These are phyloP conservation scores for Cytospora mali DNA, from an alignment of 2,329 filamentous ascomycete genomes.

Conservation along the genomic window DNA sequence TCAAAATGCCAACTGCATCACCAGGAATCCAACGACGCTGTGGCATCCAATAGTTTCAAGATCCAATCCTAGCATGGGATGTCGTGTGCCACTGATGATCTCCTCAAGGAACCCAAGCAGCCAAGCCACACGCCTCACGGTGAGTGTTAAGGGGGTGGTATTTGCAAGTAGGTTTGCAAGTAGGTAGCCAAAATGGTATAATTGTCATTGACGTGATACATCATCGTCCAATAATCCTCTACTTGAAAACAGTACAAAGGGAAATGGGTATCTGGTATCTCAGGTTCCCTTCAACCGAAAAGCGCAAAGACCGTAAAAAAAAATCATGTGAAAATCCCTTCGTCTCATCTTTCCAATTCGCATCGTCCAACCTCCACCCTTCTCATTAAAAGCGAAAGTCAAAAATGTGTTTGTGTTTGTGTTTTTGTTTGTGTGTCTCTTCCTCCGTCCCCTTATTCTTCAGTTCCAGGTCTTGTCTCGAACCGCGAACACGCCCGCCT, in stretches of 20 bases:
- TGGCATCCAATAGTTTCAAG: not conserved
- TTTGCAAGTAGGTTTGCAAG: no score
- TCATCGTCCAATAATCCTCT: not conserved
- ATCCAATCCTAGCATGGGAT: no score
- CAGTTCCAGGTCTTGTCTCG: constrained; percentile 13
- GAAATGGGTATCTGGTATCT: constrained; percentile 20
- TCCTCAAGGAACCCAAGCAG: not conserved
- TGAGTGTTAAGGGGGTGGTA: no score
- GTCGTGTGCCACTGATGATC: not conserved
- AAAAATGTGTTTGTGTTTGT: no score
- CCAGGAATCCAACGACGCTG: not conserved
- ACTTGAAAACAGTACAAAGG: constrained; percentile 11
- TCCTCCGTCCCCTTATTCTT: not conserved
- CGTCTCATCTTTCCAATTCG: not conserved
- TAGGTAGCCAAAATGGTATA: not conserved
- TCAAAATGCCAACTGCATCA: not conserved
- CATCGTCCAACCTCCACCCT: not conserved
- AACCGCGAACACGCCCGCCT: constrained; percentile 18
- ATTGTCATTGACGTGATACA: not conserved
- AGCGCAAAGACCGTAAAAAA: constrained; percentile 1
- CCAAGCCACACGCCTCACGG: not conserved
- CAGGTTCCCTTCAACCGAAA: constrained; percentile 10
- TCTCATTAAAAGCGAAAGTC: not conserved
- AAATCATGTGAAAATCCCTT: constrained; percentile 9
- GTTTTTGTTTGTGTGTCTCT: no score